Evolutionary conservation across 306 rosid species (phyloP).

Genomic region (Lathyrus tuberosus): DNA sequence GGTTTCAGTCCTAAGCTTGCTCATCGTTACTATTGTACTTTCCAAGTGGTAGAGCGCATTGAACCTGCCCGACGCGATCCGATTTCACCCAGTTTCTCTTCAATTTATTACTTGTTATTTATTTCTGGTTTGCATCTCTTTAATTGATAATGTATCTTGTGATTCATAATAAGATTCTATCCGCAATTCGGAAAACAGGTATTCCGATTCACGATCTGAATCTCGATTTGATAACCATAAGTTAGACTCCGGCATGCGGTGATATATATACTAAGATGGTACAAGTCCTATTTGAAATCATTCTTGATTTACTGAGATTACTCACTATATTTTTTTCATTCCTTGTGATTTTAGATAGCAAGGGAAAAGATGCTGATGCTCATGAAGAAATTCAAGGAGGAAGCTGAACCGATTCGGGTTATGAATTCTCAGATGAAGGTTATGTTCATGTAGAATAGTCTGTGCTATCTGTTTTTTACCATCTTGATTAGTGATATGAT

Average conservation of each 20-base stretch:
- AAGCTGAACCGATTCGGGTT: background rate
- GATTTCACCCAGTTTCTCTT: background rate
- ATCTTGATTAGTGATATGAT: background rate
- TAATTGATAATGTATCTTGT: background rate
- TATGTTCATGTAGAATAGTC: slow-evolving; percentile 1
- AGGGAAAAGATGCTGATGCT: background rate
- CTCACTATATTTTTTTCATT: background rate
- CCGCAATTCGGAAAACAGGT: background rate
- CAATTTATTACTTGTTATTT: background rate
- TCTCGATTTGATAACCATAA: background rate
- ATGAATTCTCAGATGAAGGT: background rate
- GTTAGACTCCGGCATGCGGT: background rate
- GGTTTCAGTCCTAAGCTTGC: too few species aligned
- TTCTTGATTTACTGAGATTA: background rate
- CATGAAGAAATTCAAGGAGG: background rate
- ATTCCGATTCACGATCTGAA: background rate
- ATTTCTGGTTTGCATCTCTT: background rate
- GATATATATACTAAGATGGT: background rate
- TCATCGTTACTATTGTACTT: too few species aligned
- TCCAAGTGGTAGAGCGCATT: too few species aligned
- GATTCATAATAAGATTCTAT: background rate
- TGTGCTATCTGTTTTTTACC: background rate
- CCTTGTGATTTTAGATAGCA: background rate
- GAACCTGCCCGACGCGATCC: too few species aligned
- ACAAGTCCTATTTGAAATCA: background rate